Base-by-base conservation (phyloP, 108 stramenopile genomes). In the Nitzschia sp. region DNA sequence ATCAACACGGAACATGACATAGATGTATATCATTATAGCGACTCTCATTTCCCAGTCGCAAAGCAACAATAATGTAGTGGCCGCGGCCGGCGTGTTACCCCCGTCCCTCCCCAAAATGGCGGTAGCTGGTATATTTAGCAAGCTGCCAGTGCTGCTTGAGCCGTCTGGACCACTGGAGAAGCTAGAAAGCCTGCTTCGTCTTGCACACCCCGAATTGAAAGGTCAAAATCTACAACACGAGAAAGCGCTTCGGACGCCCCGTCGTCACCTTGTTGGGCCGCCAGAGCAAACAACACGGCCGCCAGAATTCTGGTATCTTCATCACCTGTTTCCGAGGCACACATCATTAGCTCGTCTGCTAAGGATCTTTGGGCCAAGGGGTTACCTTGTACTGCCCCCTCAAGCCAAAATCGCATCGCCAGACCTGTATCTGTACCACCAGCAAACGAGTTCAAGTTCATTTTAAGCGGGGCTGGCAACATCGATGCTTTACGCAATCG, bases 261-360 rank as follows among this genome's bases (percentile, higher is more conserved):
- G 28, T 73, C 71, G 32, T 82, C 46, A 13, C 78, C 80, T 68
- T 85, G 85, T 38, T 79, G 77, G 0, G 80, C 61, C 4, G 89
- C 86, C 55, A 87, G 70, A 16, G 75, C 78, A 69, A 85, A 85
- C 13, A 87, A 23, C 1, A 62, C 54, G 45, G 75, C 73, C 4
- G 86, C 84, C 41, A 84, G 53, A 17, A 80, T 27, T 25, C 76
- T 32, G 27, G 77, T 23, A 22, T 80, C 61, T 27, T 69, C 26
- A 41, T 75, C 61, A 16, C 68, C 68, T 5, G 6, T 47, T 57
- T 32, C 36, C 0, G 38, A 32, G 23, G 65, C 72, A 27, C 62
- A 44, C 48, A 68, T 22, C 88, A 89, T 89, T 28, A 84, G 28
- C 46, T 86, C 80, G 31, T 86, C 81, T 1, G 76, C 88, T 0